A percentile compares a stretch with the other conserved stretches of the same genome.
Evolutionary conservation across 2,329 filamentous ascomycete species (phyloP).

Genomic region (Penicillium sp.): DNA sequence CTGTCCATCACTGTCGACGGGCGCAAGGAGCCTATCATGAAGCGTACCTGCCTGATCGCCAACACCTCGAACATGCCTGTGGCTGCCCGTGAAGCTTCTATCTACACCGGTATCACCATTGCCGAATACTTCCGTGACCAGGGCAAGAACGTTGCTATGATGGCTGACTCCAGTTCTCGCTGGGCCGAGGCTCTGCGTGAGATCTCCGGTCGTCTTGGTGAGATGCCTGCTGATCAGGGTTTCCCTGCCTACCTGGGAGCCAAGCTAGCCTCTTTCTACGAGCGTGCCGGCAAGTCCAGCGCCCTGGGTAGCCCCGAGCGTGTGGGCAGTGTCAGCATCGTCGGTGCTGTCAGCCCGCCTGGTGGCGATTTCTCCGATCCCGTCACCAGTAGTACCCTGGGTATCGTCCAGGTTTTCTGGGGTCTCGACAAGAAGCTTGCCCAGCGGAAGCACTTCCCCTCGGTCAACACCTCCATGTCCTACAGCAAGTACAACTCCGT

Average conservation of each 20-base stretch:
- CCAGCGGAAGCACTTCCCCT: constrained; percentile 98
- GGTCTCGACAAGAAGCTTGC: constrained; percentile 99
- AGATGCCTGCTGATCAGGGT: constrained; percentile 99
- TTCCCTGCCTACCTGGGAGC: constrained; percentile 97
- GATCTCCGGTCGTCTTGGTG: constrained; percentile 95
- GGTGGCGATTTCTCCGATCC: constrained; percentile 99
- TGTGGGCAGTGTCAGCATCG: constrained; percentile 91
- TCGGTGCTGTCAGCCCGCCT: constrained; percentile 93
- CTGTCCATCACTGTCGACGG: constrained; percentile 92
- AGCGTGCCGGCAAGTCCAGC: constrained; percentile 86
- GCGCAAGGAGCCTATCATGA: constrained; percentile 98
- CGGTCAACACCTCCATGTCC: constrained; percentile 89
- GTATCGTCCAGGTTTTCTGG: constrained; percentile 99
- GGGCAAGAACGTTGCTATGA: constrained; percentile 98
- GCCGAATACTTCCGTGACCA: constrained; percentile 97
- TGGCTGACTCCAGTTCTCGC: constrained; percentile 96
- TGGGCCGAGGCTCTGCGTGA: constrained; percentile 99
- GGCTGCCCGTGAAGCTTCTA: constrained; percentile 95
- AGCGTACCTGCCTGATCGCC: constrained; percentile 96
- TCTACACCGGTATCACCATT: constrained; percentile 94
- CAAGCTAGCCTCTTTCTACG: constrained; percentile 98
- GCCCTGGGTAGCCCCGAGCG: constrained; percentile 86
- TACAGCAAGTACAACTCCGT: constrained; percentile 95
- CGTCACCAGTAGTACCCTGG: constrained; percentile 87
- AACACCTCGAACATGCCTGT: constrained; percentile 99